These are phyloP conservation scores for Polyporus tsugae DNA, from an alignment of 1,284 basidiomycete genomes.

Conservation along the genomic window DNA sequence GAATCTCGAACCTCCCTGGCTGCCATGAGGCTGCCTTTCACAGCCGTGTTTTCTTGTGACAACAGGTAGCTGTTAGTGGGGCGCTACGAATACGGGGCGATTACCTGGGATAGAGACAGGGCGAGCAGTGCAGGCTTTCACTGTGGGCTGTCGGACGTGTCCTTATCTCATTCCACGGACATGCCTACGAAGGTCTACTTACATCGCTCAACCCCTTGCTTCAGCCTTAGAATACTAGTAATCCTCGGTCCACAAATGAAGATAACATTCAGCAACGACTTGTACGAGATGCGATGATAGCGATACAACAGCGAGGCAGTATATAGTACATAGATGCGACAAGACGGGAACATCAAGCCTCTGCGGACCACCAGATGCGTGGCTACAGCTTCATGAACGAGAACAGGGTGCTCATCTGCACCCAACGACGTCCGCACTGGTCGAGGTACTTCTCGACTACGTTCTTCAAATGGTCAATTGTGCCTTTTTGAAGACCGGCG, in stretches of 20 bases:
- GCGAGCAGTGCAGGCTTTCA: neutral
- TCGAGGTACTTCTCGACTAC: constrained; percentile 83
- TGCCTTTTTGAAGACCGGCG: constrained; percentile 54
- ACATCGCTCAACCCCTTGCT: neutral
- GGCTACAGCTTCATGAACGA: constrained; percentile 72
- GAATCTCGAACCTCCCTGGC: too few relatives aligned
- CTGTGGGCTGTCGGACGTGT: neutral
- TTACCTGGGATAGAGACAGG: too few relatives aligned
- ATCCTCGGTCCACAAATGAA: neutral
- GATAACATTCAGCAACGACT: neutral
- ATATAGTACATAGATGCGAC: constrained; percentile 14
- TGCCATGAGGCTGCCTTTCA: too few relatives aligned
- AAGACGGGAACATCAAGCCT: neutral
- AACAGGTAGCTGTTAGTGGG: too few relatives aligned
- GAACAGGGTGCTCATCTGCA: constrained; percentile 81
- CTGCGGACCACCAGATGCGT: neutral
- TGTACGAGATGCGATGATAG: constrained; percentile 25
- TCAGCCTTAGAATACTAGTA: neutral
- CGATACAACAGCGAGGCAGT: constrained; percentile 31
- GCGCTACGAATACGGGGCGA: too few relatives aligned
- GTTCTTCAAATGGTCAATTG: constrained; percentile 60
- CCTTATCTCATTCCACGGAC: neutral
- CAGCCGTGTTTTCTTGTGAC: too few relatives aligned
- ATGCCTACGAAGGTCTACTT: neutral
- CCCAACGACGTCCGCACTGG: constrained; percentile 87